Base-by-base conservation (phyloP, 768 basidiomycete species). In the Astraeus odoratus region DNA sequence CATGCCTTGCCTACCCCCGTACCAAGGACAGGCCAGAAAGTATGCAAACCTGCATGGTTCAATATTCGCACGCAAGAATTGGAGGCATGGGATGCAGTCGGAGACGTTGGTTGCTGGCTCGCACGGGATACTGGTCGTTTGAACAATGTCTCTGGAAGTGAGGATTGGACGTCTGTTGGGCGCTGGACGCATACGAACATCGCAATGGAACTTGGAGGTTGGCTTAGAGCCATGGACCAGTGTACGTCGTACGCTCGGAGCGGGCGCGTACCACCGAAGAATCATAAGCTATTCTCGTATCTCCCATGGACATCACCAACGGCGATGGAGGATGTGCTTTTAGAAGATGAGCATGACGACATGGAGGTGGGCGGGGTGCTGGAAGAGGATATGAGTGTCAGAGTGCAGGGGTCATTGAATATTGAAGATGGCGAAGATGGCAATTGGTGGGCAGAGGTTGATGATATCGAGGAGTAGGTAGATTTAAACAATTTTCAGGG, bases 1-100 rank as follows among this genome's bases (percentile, higher is more conserved):
- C 84, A 93, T 56, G 76, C 83, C 3, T 74, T 99, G 3, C 96
- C 96, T 0, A 78, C 80, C 1, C 96, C 96, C 5, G 91, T 96
- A 8, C 71, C 76, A 3, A 73, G 90, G 26, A 77, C 71, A 1
- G 76, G 74, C 8, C 96, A 98, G 61, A 92, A 88, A 55, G 68
- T 89, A 12, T 81, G 73, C 68, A 98, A 98, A 66, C 89, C 92
- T 3, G 77, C 80, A 24, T 91, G 86, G 67, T 99, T 93, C 60
- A 80, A 84, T 23, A 67, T 65, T 33, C 66, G 81, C 12, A 65
- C 67, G 23, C 72, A 67, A 55, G 77, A 79, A 56, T 74, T 77
- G 47, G 75, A 76, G n/a, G 79, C 79, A 4, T 73, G 73, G 64
- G 78, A 75, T 42, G 78, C 72, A 16, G 69, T 87, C 27, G 65